These are phyloP conservation scores for Aspergillus sp. DNA, from an alignment of 2,329 filamentous ascomycete genomes.

Conservation along the genomic window DNA sequence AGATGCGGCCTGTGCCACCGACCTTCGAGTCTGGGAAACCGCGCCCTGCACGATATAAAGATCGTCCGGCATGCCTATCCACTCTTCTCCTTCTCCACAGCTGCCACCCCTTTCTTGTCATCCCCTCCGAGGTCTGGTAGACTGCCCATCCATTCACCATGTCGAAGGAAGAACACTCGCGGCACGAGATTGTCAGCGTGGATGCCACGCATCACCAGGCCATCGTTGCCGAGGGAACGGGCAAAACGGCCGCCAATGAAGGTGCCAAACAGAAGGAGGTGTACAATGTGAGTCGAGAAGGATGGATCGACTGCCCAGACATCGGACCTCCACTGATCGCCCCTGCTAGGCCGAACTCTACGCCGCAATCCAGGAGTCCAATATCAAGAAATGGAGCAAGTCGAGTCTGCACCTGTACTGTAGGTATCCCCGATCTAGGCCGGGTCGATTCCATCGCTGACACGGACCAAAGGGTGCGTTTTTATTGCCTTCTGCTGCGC, in stretches of 20 bases:
- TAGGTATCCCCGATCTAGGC: constrained; percentile 10
- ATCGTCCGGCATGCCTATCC: not conserved
- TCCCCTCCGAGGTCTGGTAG: not conserved
- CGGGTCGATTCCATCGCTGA: constrained; percentile 16
- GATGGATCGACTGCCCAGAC: not conserved
- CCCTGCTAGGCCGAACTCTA: constrained; percentile 47
- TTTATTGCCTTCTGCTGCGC: constrained; percentile 41
- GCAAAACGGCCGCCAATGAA: constrained; percentile 23
- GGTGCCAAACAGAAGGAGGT: constrained; percentile 44
- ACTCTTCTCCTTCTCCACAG: not conserved
- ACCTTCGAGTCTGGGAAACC: too few relatives aligned
- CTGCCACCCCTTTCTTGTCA: not conserved
- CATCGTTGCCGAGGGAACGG: constrained; percentile 8
- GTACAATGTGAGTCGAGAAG: constrained; percentile 40
- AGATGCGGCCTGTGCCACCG: not conserved
- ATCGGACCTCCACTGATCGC: not conserved
- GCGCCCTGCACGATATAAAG: not conserved
- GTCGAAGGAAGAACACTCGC: not conserved
- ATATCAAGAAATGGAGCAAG: constrained; percentile 38
- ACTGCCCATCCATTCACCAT: not conserved
- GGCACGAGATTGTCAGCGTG: not conserved
- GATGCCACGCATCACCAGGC: not conserved
- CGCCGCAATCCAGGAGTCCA: constrained; percentile 48
- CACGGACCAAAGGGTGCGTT: constrained; percentile 36
- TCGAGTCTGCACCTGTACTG: constrained; percentile 31